Evolutionary conservation across 768 basidiomycete species (phyloP), one percentile per base, ranked within the genome.

Genomic region (Tulasnella sp.): DNA sequence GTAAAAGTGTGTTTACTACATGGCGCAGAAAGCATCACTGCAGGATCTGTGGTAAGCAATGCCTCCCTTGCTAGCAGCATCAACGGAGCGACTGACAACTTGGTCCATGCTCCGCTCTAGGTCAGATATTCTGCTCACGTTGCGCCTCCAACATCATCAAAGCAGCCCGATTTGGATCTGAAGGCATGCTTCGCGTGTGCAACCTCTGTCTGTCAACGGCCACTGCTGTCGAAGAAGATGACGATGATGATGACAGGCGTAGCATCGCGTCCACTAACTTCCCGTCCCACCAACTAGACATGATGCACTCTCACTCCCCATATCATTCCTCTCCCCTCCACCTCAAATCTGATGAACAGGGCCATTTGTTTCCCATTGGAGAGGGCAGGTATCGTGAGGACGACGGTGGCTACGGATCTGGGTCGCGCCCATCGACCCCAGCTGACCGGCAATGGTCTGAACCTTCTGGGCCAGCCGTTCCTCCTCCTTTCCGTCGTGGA

Each of bases 1-100:
- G 93, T 75, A 90, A 91, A 71, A 89, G 88, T 64, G 77, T 88
- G 51, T 99, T 99, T 73, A 90, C 91, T 0, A 81, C 93, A 1
- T 97, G 91, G 90, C 74, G 94, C 54, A 76, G 96, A 64, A 96
- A 94, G 70, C 96, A 99, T 67, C 96, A 99, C 69, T 99, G 96
- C 73, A 83, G 96, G 11, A 92, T 98, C 70, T 98, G 96, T 68
- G 92, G 92, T 86, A 68, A 43, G 67, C 49, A 58, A 79, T 72
- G 21, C 24, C 8, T 29, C 26, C 62, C 1, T 38, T 29, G 29
- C 9, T 38, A 42, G 29, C 24, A 9, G 56, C 27, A 47, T 19
- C 51, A 26, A 38, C 51, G 2, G 45, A n/a, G 29, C 24, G 38
- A 29, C 56, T 21, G 49, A n/a, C 32, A 17, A 26, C 45, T 7